Base-by-base conservation (phyloP, 805 yeast genomes). In the Ogataea zsoltii region DNA sequence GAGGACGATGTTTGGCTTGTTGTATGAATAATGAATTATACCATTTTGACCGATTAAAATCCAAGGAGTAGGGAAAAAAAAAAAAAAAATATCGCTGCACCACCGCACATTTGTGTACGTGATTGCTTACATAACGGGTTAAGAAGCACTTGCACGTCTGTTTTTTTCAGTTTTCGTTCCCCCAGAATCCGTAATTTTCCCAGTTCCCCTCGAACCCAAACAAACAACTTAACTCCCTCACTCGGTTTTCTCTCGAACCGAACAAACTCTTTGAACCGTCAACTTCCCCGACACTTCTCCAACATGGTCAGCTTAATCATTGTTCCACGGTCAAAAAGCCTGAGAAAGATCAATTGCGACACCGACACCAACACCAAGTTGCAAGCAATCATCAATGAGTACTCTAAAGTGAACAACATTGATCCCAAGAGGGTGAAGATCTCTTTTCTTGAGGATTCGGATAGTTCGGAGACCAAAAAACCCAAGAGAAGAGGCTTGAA, bases 251-350 rank as follows among this genome's bases (percentile, higher is more conserved):
- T n/a, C n/a, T n/a, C n/a, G n/a, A n/a, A n/a, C n/a, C n/a, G n/a
- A n/a, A n/a, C n/a, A n/a, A n/a, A n/a, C n/a, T n/a, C n/a, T n/a
- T 21, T 21, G 25, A 21, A 21, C 25, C 25, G 9, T 21, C 25
- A 9, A 21, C 25, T 21, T 9, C 7, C 7, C 25, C 9, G 25
- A 9, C 9, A 21, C 25, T 21, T 12, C 23, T 6, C 4, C 16
- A 49, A 33, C 33, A 77, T 77, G 82, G 76, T 71, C 14, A 54
- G 65, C 30, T 65, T 82, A 43, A 68, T 68, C 17, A 77, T 85
- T 33, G 72, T 75, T 44, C 76, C 91, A 2, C 79, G 91, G 48
- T 83, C 89, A 13, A 78, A 75, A 57, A 61, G 71, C 26, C 65
- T 85, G 56, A 77, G 74, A 54, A 74, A 76, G 44, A 71, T 77